Evolutionary conservation across 805 yeast species (phyloP), one percentile per base, ranked within the genome.

Genomic region (Yarrowia divulgata): DNA sequence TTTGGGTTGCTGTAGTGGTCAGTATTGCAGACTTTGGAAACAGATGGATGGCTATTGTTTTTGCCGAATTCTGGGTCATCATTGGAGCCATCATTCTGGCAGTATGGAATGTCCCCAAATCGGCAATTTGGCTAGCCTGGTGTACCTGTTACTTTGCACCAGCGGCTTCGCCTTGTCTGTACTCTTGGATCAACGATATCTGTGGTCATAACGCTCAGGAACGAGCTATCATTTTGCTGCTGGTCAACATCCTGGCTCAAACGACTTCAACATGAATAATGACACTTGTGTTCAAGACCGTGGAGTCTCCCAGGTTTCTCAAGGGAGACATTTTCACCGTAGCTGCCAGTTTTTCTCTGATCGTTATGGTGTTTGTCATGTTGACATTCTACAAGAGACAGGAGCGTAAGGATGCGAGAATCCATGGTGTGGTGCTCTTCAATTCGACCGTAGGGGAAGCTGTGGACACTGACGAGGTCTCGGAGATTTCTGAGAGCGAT

Each of bases 101-200:
- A 1, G 83, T 81, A 10, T 87, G 90, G 89, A 60, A 83, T 60
- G 85, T 87, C 9, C 81, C 84, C 1, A 85, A 84, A 72, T 72
- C 81, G 9, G 87, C 86, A 6, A 86, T 85, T 73, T 85, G 88
- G 88, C 86, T 85, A 77, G 90, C 87, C 0, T 87, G 81, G 77
- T 81, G 85, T 73, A 75, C 85, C 49, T 87, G 84, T 70, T 86
- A 85, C 75, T 81, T 83, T 69, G 88, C 87, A 8, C 83, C 87
- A 85, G 86, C 88, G 12, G 84, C 83, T 83, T 88, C 89, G 0
- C 86, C 89, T 0, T 86, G 84, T 0, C 75, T 85, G 16, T 87
- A 86, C 74, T 81, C 86, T 18, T 86, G 88, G 88, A 83, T 83
- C 67, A 85, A 85, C 71, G 88, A 85, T 75, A 85, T 86, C 46